Conservation (phyloP, 164 flowering plant species). For the Sedum album region DNA sequence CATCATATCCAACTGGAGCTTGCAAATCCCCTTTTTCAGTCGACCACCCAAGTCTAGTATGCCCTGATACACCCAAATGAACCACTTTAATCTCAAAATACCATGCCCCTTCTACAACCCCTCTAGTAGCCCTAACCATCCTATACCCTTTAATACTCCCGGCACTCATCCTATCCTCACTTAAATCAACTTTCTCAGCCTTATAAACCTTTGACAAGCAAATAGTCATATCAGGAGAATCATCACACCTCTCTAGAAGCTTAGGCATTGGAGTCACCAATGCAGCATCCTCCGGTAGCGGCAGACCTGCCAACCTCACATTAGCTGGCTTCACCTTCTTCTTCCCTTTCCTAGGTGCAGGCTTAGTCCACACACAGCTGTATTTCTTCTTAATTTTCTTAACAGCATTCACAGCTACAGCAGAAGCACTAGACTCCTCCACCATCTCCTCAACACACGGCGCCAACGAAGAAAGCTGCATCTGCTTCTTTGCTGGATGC, state of each 20-base stretch:
- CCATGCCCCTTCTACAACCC: constrained; percentile 88
- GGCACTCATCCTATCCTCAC: constrained; percentile 72
- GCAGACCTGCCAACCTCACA: constrained; percentile 10
- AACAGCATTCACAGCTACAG: constrained; percentile 1
- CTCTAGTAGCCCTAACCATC: constrained; percentile 94
- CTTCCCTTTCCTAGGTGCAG: constrained; percentile 59
- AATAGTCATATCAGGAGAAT: constrained; percentile 45
- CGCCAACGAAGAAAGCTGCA: constrained; percentile 28
- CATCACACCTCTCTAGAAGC: constrained; percentile 73
- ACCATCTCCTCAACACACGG: background rate
- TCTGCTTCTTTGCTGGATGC: constrained; percentile 52
- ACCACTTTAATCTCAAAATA: constrained; percentile 77
- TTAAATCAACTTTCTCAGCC: constrained; percentile 91
- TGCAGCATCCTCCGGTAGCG: constrained; percentile 36
- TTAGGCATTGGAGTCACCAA: constrained; percentile 58
- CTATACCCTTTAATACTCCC: constrained; percentile 85
- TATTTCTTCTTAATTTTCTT: constrained; percentile 65
- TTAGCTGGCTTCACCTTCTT: constrained; percentile 45
- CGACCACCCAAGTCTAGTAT: constrained; percentile 91
- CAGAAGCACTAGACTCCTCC: background rate
- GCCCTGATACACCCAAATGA: constrained; percentile 78
- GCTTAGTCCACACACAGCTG: constrained; percentile 66
- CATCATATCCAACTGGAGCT: constrained; percentile 96
- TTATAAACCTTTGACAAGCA: constrained; percentile 81
- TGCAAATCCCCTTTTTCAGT: constrained; percentile 95